A percentile compares a stretch with the other conserved stretches of the same genome.
Conservation (phyloP, 2,329 filamentous ascomycete species). For the Colletotrichum destructivum region DNA sequence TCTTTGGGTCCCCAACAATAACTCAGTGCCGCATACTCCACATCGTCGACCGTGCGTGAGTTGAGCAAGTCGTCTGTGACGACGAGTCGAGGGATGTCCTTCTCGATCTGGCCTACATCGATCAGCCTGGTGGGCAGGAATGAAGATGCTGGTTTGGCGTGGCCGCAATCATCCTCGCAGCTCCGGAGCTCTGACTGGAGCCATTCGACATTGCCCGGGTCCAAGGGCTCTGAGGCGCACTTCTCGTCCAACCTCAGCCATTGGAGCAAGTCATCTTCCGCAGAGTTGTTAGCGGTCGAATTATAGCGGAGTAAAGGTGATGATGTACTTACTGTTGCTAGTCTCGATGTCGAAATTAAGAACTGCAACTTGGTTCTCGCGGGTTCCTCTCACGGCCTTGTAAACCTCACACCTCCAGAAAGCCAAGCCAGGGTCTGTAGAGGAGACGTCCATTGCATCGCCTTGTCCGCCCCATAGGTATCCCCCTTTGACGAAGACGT, state of each 20-base stretch:
- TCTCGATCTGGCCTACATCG: neutral
- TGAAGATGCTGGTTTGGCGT: neutral
- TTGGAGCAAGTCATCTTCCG: neutral
- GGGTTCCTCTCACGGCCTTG: neutral
- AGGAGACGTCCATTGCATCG: neutral
- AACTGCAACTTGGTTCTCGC: neutral
- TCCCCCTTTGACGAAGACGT: neutral
- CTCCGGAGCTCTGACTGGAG: neutral
- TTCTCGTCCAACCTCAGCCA: slow-evolving; percentile 5
- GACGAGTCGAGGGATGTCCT: neutral
- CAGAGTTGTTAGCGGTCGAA: too few species aligned
- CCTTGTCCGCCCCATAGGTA: slow-evolving; percentile 15
- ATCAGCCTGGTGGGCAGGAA: slow-evolving; percentile 19
- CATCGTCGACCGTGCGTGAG: neutral
- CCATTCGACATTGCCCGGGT: neutral
- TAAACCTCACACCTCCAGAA: slow-evolving; percentile 25
- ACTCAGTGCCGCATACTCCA: slow-evolving; percentile 16
- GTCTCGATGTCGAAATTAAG: slow-evolving; percentile 17
- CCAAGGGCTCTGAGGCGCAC: neutral
- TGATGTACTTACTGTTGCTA: neutral
- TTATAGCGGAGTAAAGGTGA: too few species aligned
- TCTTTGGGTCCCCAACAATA: slow-evolving; percentile 19
- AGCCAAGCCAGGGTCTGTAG: neutral
- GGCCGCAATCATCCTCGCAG: slow-evolving; percentile 5
- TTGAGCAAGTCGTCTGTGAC: neutral